A percentile compares a stretch with the other conserved stretches of the same genome.
phyloP scores from a whole-genome alignment of 2,329 filamentous ascomycete species.

The Immersiporthe knoxdaviesiana region DNA sequence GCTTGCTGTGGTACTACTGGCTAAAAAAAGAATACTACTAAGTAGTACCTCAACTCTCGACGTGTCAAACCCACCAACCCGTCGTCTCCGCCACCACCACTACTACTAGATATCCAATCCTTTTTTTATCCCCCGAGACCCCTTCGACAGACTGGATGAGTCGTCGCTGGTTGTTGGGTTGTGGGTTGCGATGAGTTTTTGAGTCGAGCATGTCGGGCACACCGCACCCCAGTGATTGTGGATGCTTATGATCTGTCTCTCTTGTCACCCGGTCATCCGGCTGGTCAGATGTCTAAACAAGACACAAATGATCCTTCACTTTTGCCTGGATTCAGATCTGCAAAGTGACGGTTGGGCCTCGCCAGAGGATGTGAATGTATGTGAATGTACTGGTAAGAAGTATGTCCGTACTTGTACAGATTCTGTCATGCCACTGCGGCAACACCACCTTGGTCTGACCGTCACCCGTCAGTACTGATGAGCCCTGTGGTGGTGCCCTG shows the following conservation, averaged over 20 bases:
- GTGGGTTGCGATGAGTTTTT: not conserved
- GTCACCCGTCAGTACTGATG: too few species aligned
- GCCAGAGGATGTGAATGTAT: too few species aligned
- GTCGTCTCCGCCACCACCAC: not conserved
- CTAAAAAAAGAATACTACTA: slow-evolving; percentile 1
- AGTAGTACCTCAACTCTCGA: not conserved
- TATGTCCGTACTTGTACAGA: too few species aligned
- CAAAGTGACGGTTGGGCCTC: too few species aligned
- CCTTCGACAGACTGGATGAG: not conserved
- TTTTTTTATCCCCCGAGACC: too few species aligned
- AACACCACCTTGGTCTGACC: too few species aligned
- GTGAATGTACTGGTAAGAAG: too few species aligned
- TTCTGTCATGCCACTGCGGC: too few species aligned
- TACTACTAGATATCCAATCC: not conserved
- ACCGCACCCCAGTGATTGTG: not conserved
- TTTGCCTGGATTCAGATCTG: too few species aligned
- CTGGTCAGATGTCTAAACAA: slow-evolving; percentile 1
- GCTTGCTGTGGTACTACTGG: too few species aligned
- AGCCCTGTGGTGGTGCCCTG: too few species aligned
- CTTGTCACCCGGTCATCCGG: too few species aligned
- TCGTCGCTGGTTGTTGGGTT: not conserved
- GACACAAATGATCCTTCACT: not conserved
- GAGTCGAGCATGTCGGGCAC: not conserved
- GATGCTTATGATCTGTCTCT: not conserved
- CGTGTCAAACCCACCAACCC: slow-evolving; percentile 3